Evolutionary conservation across 164 flowering plant genomes (phyloP).

Genomic region (Tinospora cordifolia): DNA sequence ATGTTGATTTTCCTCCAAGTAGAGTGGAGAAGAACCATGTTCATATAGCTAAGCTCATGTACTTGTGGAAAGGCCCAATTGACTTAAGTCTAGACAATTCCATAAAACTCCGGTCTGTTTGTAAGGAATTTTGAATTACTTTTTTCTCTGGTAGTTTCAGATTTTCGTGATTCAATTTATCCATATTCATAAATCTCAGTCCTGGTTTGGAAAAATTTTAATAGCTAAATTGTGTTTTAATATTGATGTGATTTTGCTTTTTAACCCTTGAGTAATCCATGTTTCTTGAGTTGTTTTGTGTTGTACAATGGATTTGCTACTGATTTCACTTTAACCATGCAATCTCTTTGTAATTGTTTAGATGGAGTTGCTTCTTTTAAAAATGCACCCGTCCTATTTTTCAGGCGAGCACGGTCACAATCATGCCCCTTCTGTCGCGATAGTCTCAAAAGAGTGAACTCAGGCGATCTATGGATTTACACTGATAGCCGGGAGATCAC

Average conservation of each 20-base stretch:
- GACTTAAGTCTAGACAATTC: not conserved
- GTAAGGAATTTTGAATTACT: no score
- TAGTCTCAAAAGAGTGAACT: slow-evolving; percentile 64
- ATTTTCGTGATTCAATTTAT: not conserved
- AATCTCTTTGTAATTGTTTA: not conserved
- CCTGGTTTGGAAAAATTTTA: not conserved
- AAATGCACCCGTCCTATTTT: slow-evolving; percentile 8
- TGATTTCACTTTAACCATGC: no score
- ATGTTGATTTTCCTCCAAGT: no score
- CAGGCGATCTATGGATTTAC: slow-evolving; percentile 80
- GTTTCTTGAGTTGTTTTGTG: no score
- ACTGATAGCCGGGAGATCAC: slow-evolving; percentile 40
- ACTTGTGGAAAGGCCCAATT: no score
- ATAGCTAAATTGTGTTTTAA: not conserved
- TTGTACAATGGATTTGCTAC: no score
- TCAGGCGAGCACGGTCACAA: slow-evolving; percentile 69
- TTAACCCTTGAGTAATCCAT: no score
- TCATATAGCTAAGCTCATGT: no score
- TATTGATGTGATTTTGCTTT: no score
- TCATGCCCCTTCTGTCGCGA: slow-evolving; percentile 92
- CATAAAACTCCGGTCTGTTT: no score
- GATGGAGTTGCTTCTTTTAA: not conserved
- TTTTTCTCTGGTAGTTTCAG: no score
- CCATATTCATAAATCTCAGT: not conserved
- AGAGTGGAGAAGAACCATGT: no score